Conservation (phyloP, 2,329 filamentous ascomycete genomes). For the Exutisphaerella laricina region DNA sequence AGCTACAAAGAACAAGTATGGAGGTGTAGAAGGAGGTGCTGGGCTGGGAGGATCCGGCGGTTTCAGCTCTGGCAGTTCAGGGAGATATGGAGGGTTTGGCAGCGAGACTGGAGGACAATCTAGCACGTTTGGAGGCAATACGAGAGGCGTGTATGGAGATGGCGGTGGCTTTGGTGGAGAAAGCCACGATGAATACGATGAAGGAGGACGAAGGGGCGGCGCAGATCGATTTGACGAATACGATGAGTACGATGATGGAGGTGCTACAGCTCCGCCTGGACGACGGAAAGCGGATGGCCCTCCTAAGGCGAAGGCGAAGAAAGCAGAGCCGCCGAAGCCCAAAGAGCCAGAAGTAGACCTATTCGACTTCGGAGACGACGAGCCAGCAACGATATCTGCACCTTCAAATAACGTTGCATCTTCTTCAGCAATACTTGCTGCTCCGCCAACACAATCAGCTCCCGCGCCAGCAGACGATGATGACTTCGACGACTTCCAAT, state of each 20-base stretch:
- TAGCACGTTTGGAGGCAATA: conserved; percentile 57
- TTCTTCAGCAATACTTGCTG: conserved; percentile 21
- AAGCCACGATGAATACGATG: conserved; percentile 52
- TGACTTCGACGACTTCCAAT: conserved; percentile 97
- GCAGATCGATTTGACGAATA: conserved; percentile 84
- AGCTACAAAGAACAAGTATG: conserved; percentile 87
- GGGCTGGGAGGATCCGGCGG: conserved; percentile 48
- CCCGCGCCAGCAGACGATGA: conserved; percentile 47
- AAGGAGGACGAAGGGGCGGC: conserved; percentile 57
- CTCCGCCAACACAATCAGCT: conserved; percentile 18
- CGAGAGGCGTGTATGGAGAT: conserved; percentile 82
- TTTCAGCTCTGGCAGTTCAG: conserved; percentile 48
- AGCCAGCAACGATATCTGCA: conserved; percentile 48
- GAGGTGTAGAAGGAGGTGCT: conserved; percentile 80
- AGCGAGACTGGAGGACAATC: conserved; percentile 56
- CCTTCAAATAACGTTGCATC: conserved; percentile 42
- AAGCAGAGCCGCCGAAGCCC: conserved; percentile 66
- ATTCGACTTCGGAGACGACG: conserved; percentile 77
- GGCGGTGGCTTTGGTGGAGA: conserved; percentile 88
- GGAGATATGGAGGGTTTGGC: conserved; percentile 84
- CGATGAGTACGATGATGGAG: conserved; percentile 85
- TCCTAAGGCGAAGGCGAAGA: conserved; percentile 48
- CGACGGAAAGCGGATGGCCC: conserved; percentile 46
- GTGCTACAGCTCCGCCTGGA: conserved; percentile 46
- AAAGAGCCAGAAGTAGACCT: conserved; percentile 88